These are phyloP conservation scores for Eremochloa ophiuroides DNA, from an alignment of 176 grass and related monocot genomes.

Conservation along the genomic window DNA sequence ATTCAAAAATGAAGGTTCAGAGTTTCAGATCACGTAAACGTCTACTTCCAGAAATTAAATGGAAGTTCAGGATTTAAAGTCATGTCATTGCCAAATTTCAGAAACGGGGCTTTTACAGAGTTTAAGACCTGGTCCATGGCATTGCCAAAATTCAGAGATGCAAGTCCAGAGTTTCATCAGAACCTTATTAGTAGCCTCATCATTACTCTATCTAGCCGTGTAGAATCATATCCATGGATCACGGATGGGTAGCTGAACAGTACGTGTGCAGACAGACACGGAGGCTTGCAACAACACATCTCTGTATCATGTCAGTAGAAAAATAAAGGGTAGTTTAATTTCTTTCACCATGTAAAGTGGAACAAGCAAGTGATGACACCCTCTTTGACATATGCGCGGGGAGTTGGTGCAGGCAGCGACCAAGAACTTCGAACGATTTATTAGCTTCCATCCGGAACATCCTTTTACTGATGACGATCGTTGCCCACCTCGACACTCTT, in stretches of 20 bases:
- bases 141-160: neutral
- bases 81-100: neutral
- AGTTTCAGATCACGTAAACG: neutral
- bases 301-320: constrained; percentile 19
- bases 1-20: neutral
- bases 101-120: neutral
- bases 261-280: neutral
- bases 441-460: constrained; percentile 24
- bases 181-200: neutral
- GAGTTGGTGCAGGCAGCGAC: constrained; percentile 61
- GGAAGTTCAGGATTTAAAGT: neutral
- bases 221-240: neutral
- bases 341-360: constrained; percentile 21
- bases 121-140: neutral
- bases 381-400: constrained; percentile 41
- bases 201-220: neutral
- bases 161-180: neutral
- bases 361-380: constrained; percentile 39
- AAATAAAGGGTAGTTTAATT: neutral
- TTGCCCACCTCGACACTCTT: constrained; percentile 39
- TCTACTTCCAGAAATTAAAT: neutral
- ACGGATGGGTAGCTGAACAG: constrained; percentile 5
- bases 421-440: constrained; percentile 37
- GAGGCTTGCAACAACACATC: neutral
- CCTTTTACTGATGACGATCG: constrained; percentile 39